Evolutionary conservation across 768 basidiomycete species (phyloP), one percentile per base, ranked within the genome.

Genomic region (Russula lepida): DNA sequence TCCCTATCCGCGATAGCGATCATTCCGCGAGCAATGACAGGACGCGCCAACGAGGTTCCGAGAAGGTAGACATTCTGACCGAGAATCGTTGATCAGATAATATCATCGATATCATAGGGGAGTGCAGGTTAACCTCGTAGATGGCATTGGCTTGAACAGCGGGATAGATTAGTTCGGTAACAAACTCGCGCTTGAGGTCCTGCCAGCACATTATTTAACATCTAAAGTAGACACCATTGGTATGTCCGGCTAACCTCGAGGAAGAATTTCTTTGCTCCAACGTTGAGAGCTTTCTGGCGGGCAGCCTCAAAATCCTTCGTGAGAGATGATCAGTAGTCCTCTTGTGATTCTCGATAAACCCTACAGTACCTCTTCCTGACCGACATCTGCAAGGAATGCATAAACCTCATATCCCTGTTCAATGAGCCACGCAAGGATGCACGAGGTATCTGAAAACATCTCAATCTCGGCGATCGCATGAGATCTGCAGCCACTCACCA

Each of bases 1-100:
- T 98, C 93, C 67, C 77, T 78, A 43, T 88, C 92, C 21, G 95
- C 97, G 56, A 89, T 79, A 39, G 87, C 86, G 62, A 99, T 98
- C 97, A 99, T 99, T 28, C 95, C 95, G 64, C 97, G 93, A 58
- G 97, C 94, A 71, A 98, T 99, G 69, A 99, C 95, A 25, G 97
- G 97, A 30, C 97, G 91, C 54, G 97, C 95, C 54, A 99, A 87
- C 9, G 95, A 98, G 13, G 97, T 98, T 33, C 95, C 97, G 53
- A 98, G 87, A 33, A 98, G 88, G 77, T 98, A 99, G 56, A 98
- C 91, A 69, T 91, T 91, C 89, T 93, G 46, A 11, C 17, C 12
- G 21, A 33, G 58, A 30, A 37, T 41, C 25, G 15, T 30, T 21
- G n/a, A 39, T 48, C 11, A 43, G 47, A 33, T 52, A 12, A 32